Evolutionary conservation across 73 alveolate genomes (phyloP), one percentile per base, ranked within the genome.

Genomic region (Symbiodinium natans): DNA sequence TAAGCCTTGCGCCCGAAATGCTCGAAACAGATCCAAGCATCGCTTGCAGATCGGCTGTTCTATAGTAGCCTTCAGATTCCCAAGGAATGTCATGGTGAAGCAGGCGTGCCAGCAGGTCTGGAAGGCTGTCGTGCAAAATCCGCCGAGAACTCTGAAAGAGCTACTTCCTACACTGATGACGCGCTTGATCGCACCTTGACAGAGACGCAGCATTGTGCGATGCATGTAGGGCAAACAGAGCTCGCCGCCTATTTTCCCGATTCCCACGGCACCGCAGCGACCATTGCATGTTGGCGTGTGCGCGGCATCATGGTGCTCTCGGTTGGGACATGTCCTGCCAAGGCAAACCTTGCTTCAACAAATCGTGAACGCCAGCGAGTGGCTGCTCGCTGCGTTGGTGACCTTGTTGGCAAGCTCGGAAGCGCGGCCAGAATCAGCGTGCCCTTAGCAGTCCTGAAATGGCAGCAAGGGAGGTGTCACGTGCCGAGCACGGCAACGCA

Each of bases 351-450:
- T 48, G 98, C 98, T 23, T 73, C 98, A 2, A 75, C 88, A 21
- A 92, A 75, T 41, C 75, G 98, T n/a, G 98, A 92, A 33, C 77
- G 80, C 40, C 98, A 92, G 90, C 98, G 99, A 29, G 99, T 80
- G 7, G 99, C 99, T 21, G 99, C 93, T 17, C 99, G 99, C 31
- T 93, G 99, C 68, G 93, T 93, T 13, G 99, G 99, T 23, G 99
- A 93, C 82, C 93, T 93, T 25, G 99, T 93, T 36, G 48, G 92
- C 84, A 93, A 93, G 75, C 93, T 93, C 36, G 99, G 99, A 41
- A 74, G 13, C 41, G 21, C 25, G 54, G 42, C 84, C 8, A 3
- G n/a, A n/a, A n/a, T n/a, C n/a, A n/a, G n/a, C n/a, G n/a, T n/a
- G n/a, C n/a, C n/a, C n/a, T n/a, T n/a, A n/a, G n/a, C n/a, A n/a